Evolutionary conservation across 495 filamentous ascomycete genomes (phyloP).

Genomic region (Usnea hakonensis): DNA sequence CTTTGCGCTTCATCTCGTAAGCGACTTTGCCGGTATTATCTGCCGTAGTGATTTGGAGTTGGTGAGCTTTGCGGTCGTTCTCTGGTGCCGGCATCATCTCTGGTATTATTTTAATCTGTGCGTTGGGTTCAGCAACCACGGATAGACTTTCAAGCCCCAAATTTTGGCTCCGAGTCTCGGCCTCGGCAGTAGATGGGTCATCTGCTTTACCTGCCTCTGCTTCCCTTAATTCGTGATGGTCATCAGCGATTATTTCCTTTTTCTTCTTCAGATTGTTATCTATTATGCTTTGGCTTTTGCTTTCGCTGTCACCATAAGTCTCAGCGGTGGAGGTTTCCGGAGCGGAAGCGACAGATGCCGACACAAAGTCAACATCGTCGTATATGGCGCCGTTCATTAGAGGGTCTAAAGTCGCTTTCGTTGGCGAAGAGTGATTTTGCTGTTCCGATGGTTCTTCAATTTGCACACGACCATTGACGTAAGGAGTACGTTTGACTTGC

Average conservation of each 20-base stretch:
- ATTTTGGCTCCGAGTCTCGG: not conserved
- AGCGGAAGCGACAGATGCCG: not conserved
- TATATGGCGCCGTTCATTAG: not conserved
- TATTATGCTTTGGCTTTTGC: not conserved
- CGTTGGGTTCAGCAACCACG: not conserved
- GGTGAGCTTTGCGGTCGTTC: not conserved
- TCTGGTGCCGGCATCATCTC: not conserved
- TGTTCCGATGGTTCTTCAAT: not conserved
- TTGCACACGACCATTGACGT: constrained; percentile 6
- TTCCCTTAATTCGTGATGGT: not conserved
- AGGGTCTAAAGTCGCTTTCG: not conserved
- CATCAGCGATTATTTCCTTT: not conserved
- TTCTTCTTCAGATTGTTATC: not conserved
- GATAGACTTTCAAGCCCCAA: not conserved
- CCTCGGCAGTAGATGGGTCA: not conserved
- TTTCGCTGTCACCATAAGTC: not conserved
- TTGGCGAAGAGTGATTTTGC: not conserved
- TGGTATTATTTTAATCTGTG: not conserved
- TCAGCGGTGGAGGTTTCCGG: not conserved
- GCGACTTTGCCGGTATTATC: not conserved
- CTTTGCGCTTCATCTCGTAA: constrained; percentile 9
- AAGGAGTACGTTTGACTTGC: constrained; percentile 25
- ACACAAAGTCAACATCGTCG: not conserved
- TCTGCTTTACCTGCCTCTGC: not conserved
- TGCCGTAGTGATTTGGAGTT: not conserved